These are phyloP conservation scores for Naganishia vishniacii DNA, from an alignment of 768 basidiomycete genomes.

Conservation along the genomic window DNA sequence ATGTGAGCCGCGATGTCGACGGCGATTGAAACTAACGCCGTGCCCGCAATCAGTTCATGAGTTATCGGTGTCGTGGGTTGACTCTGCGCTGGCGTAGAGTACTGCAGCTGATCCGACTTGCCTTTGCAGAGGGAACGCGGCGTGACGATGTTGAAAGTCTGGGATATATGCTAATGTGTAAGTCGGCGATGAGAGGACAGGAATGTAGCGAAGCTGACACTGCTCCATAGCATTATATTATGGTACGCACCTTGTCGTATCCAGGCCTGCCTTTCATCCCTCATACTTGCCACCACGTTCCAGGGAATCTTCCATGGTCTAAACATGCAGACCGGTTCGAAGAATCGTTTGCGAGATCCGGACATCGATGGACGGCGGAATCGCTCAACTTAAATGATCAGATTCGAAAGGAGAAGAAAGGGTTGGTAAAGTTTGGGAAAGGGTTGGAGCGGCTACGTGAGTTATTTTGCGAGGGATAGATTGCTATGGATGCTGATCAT, in stretches of 20 bases:
- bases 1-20: neutral
- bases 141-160: constrained; percentile 28
- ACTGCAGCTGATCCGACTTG: neutral
- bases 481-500: neutral
- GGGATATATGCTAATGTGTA: constrained; percentile 23
- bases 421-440: neutral
- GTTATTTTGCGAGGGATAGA: neutral
- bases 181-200: too few species aligned
- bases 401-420: constrained; percentile 22
- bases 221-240: constrained; percentile 22
- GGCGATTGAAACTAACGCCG: neutral
- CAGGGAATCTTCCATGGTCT: constrained; percentile 23
- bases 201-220: neutral
- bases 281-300: too few species aligned
- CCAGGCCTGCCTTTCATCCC: too few species aligned
- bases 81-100: neutral
- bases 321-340: constrained; percentile 23
- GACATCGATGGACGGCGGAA: constrained; percentile 24
- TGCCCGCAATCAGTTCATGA: constrained; percentile 22
- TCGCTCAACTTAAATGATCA: constrained; percentile 19
- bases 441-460: neutral
- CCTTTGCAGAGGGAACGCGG: constrained; percentile 17
- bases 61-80: constrained; percentile 23
- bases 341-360: constrained; percentile 26
- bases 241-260: neutral